These are phyloP conservation scores for Aspergillus arachidicola DNA, from an alignment of 2,329 filamentous ascomycete genomes.

Conservation along the genomic window DNA sequence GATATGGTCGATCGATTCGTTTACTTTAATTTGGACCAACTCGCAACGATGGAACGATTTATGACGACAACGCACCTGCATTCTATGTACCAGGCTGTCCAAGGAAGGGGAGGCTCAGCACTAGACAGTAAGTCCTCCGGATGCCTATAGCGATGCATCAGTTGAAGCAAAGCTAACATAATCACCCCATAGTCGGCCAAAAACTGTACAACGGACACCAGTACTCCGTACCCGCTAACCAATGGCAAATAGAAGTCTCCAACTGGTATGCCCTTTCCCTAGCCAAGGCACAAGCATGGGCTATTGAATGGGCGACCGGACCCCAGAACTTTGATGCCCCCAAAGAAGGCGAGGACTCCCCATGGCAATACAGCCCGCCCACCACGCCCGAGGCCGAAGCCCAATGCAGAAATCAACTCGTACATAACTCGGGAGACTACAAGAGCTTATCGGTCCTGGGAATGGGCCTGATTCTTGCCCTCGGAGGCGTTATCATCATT, in stretches of 20 bases:
- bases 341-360: not conserved
- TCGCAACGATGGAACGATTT: not conserved
- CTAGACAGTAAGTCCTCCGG: not conserved
- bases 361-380: not conserved
- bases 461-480: not conserved
- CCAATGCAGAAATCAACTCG: not conserved
- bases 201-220: not conserved
- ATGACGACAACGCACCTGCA: not conserved
- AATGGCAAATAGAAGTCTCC: constrained; percentile 40
- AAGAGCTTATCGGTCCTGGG: not conserved
- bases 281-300: constrained; percentile 29
- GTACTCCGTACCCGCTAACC: constrained; percentile 28
- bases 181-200: not conserved
- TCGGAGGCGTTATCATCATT: not conserved
- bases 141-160: not conserved
- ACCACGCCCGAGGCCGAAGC: not conserved
- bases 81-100: constrained; percentile 1
- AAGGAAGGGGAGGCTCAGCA: not conserved
- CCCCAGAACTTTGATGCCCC: not conserved
- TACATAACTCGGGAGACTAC: not conserved
- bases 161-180: not conserved
- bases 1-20: not conserved
- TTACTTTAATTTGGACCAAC: not conserved
- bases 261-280: constrained; percentile 32
- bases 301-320: constrained; percentile 26